Evolutionary conservation across 768 basidiomycete species (phyloP).

Genomic region (Mycena chlorophos): DNA sequence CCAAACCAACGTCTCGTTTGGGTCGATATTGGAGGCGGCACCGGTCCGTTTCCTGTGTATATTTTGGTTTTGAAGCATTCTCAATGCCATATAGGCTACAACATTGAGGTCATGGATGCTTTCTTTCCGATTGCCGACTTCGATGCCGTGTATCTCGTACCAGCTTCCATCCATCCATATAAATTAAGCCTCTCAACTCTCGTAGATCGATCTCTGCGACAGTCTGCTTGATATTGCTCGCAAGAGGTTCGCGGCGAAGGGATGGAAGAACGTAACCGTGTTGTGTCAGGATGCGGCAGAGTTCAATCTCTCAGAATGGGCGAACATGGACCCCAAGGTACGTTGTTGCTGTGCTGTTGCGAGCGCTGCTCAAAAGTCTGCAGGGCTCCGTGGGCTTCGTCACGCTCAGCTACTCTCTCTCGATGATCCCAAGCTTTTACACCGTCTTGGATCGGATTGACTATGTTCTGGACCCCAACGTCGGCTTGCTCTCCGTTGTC

Average conservation of each 20-base stretch:
- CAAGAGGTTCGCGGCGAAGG: slow-evolving; percentile 61
- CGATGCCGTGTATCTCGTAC: slow-evolving; percentile 64
- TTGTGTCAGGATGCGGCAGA: slow-evolving; percentile 71
- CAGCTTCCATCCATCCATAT: no score
- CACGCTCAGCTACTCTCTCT: slow-evolving; percentile 58
- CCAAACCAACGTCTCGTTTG: slow-evolving; percentile 55
- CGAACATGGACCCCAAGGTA: no score
- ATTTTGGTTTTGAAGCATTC: slow-evolving; percentile 21
- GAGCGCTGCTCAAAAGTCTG: no score
- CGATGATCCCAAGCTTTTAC: slow-evolving; percentile 68
- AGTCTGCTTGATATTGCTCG: slow-evolving; percentile 70
- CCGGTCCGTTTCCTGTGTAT: slow-evolving; percentile 38
- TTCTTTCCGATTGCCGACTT: slow-evolving; percentile 54
- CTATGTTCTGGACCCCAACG: slow-evolving; percentile 56
- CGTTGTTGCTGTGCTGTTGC: no score
- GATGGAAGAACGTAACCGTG: slow-evolving; percentile 74
- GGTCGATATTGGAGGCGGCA: slow-evolving; percentile 81
- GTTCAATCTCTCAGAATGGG: no score
- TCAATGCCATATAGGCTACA: slow-evolving; percentile 46
- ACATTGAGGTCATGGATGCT: slow-evolving; percentile 68
- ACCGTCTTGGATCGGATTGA: slow-evolving; percentile 68
- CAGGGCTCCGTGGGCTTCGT: slow-evolving; percentile 56
- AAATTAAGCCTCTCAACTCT: no score
- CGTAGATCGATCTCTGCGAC: slow-evolving; percentile 72
- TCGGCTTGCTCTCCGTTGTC: slow-evolving; percentile 48